Percentiles rank a stretch among this genome's conserved stretches.
Conservation (phyloP, 2,329 filamentous ascomycete genomes). For the Colletotrichum graminicola region DNA sequence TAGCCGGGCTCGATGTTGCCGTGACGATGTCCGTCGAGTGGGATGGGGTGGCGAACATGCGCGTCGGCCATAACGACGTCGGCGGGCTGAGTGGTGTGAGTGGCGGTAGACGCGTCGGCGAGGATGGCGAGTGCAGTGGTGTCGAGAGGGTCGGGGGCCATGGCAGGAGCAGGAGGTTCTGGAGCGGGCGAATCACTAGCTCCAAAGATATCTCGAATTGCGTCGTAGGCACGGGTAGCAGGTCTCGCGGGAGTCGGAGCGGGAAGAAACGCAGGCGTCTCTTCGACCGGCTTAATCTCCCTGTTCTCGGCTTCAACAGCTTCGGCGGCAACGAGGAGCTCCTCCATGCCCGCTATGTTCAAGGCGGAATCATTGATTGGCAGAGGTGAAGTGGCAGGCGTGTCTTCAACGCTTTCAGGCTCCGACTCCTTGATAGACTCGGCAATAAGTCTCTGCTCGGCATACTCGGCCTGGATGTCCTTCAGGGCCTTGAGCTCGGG, state of each 20-base stretch:
- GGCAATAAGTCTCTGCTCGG: conserved; percentile 30
- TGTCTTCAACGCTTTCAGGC: conserved; percentile 44
- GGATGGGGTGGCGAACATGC: conserved; percentile 7
- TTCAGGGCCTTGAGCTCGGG: conserved; percentile 51
- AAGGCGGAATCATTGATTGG: conserved; percentile 35
- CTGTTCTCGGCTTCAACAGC: conserved; percentile 30
- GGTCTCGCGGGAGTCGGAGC: conserved; percentile 37
- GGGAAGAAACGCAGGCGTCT: conserved; percentile 29
- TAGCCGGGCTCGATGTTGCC: conserved; percentile 32
- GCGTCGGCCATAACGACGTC: conserved; percentile 30
- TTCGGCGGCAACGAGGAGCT: conserved; percentile 32
- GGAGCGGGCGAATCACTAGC: conserved; percentile 44
- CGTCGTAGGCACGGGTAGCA: conserved; percentile 46
- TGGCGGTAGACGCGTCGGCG: conserved; percentile 28
- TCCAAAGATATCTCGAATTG: conserved; percentile 56
- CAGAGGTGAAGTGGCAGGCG: conserved; percentile 39
- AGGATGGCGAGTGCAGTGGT: conserved; percentile 29
- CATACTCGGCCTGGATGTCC: conserved; percentile 41
- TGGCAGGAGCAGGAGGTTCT: conserved; percentile 33
- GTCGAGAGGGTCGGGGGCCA: conserved; percentile 22
- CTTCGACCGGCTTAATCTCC: conserved; percentile 16
- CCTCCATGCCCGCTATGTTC: conserved; percentile 34
- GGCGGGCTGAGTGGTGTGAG: conserved; percentile 17
- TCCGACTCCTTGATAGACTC: conserved; percentile 46
- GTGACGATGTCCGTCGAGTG: conserved; percentile 22